phyloP scores from a whole-genome alignment of 805 yeast genomes.

The Myxozyma monticola region DNA sequence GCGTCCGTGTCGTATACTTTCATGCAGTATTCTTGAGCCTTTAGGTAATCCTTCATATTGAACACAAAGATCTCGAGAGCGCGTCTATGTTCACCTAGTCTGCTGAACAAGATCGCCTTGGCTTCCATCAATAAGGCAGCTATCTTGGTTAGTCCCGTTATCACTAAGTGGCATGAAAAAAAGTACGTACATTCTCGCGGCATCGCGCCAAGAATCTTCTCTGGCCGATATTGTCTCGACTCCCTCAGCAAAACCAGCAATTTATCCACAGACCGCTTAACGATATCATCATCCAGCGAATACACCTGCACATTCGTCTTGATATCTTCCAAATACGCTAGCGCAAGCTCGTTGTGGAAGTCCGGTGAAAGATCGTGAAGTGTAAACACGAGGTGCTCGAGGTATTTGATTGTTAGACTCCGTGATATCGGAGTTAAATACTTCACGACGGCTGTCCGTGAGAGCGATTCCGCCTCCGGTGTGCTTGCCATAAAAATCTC shows the following conservation, averaged over 20 bases:
- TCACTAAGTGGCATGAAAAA: background rate
- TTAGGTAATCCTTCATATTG: slow-evolving; percentile 54
- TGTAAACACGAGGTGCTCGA: slow-evolving; percentile 52
- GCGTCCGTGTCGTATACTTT: slow-evolving; percentile 45
- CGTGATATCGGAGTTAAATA: slow-evolving; percentile 44
- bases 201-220: slow-evolving; percentile 39
- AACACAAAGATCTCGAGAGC: slow-evolving; percentile 63
- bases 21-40: slow-evolving; percentile 64
- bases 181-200: slow-evolving; percentile 30
- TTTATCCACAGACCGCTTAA: slow-evolving; percentile 34
- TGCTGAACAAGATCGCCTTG: slow-evolving; percentile 57
- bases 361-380: slow-evolving; percentile 42
- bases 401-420: slow-evolving; percentile 47
- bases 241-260: slow-evolving; percentile 42
- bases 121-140: slow-evolving; percentile 41
- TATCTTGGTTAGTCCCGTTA: background rate
- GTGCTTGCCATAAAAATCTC: slow-evolving; percentile 66
- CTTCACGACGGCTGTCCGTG: slow-evolving; percentile 54
- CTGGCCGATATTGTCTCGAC: slow-evolving; percentile 45
- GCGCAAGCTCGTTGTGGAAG: slow-evolving; percentile 49
- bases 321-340: slow-evolving; percentile 45
- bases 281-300: slow-evolving; percentile 20
- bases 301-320: slow-evolving; percentile 28
- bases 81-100: slow-evolving; percentile 59
- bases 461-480: slow-evolving; percentile 57